Evolutionary conservation across 257 asterid genomes (phyloP).

Genomic region (Coffea canephora): DNA sequence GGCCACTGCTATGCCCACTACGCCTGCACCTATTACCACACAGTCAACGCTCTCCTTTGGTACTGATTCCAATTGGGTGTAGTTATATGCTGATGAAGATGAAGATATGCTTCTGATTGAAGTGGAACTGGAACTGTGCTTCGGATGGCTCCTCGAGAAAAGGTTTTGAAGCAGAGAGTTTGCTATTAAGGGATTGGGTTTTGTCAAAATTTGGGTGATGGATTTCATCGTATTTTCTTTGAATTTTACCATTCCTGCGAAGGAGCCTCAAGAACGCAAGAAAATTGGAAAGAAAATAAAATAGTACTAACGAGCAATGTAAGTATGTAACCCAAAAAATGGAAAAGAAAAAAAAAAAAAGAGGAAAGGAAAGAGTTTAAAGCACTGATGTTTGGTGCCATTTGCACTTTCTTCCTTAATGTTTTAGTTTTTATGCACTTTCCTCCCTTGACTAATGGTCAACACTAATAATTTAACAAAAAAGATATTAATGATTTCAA

Average conservation of each 20-base stretch:
- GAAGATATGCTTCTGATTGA: conserved; percentile 17
- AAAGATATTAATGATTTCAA: too few species aligned
- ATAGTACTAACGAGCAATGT: too few species aligned
- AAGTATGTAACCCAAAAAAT: too few species aligned
- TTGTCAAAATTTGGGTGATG: background rate
- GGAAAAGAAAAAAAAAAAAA: too few species aligned
- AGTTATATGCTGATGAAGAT: conserved; percentile 10
- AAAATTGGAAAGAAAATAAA: too few species aligned
- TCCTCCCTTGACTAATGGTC: too few species aligned
- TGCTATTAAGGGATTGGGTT: background rate
- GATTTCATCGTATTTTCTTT: conserved; percentile 1
- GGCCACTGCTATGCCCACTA: conserved; percentile 87
- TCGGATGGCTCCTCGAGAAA: background rate
- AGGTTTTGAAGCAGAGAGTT: conserved; percentile 3
- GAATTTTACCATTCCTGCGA: background rate
- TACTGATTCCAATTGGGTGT: conserved; percentile 22
- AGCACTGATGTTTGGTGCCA: too few species aligned
- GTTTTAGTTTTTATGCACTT: too few species aligned
- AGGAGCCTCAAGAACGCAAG: too few species aligned
- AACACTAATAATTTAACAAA: too few species aligned
- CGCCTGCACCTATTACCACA: conserved; percentile 88
- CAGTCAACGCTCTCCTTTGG: conserved; percentile 59
- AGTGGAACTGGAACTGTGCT: conserved; percentile 3
- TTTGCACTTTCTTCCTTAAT: too few species aligned
- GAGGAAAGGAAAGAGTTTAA: too few species aligned